A percentile compares a stretch with the other conserved stretches of the same genome.
Evolutionary conservation across 345 rosid species (phyloP).

Genomic region (Brassica juncea): DNA sequence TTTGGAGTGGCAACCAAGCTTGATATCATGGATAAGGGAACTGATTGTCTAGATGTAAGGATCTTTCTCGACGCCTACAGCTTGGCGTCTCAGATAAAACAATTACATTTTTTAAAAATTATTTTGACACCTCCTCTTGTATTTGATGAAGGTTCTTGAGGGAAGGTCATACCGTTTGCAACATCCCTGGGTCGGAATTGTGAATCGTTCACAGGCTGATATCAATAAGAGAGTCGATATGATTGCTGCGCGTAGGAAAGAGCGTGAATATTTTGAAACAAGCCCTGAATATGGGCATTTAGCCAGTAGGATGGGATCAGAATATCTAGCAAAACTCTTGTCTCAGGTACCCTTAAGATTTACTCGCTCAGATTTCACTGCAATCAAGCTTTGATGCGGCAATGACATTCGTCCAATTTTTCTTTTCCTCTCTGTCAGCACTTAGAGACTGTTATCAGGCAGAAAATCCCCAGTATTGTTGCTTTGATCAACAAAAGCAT

Average conservation of each 20-base stretch:
- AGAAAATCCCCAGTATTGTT: slow-evolving; percentile 95
- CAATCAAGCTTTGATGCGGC: neutral
- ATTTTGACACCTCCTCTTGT: slow-evolving; percentile 27
- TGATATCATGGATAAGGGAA: slow-evolving; percentile 99
- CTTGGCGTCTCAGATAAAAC: neutral
- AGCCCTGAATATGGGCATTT: slow-evolving; percentile 98
- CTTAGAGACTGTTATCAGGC: slow-evolving; percentile 90
- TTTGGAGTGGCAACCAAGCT: slow-evolving; percentile 98
- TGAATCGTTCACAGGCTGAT: slow-evolving; percentile 99
- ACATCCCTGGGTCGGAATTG: slow-evolving; percentile 99
- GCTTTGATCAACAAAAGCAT: slow-evolving; percentile 92
- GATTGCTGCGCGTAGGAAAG: slow-evolving; percentile 88
- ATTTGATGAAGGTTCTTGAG: slow-evolving; percentile 76
- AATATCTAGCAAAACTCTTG: slow-evolving; percentile 90
- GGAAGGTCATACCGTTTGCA: slow-evolving; percentile 93
- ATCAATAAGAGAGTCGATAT: slow-evolving; percentile 96
- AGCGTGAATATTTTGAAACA: slow-evolving; percentile 92
- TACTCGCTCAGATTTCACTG: neutral
- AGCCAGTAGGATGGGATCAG: slow-evolving; percentile 94
- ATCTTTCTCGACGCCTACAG: neutral
- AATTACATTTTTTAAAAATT: slow-evolving; percentile 18
- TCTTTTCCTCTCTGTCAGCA: slow-evolving; percentile 55
- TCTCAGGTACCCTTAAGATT: slow-evolving; percentile 64
- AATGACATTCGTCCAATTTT: slow-evolving; percentile 20
- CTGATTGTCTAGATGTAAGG: slow-evolving; percentile 84